Conservation (phyloP, 352 stramenopile species). For the Thalassiosira exigua region DNA sequence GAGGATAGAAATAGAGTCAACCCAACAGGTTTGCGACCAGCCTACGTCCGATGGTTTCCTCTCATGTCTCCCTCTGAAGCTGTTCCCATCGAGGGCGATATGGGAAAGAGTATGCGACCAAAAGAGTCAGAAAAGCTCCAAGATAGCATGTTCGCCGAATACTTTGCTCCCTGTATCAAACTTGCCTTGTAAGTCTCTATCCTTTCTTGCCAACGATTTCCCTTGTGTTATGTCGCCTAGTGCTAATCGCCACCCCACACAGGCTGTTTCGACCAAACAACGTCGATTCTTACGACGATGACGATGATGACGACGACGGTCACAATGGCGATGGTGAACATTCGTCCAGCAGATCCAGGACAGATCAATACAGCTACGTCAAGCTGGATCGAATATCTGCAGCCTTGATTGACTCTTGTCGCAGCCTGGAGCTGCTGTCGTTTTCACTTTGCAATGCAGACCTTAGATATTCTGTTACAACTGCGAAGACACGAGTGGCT, state of each 20-base stretch:
- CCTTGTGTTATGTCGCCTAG: no score
- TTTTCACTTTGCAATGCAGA: conserved; percentile 73
- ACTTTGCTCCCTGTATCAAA: conserved; percentile 83
- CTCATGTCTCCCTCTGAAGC: conserved; percentile 73
- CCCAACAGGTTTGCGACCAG: conserved; percentile 34
- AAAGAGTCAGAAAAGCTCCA: conserved; percentile 75
- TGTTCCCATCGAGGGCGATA: conserved; percentile 76
- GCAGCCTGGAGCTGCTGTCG: conserved; percentile 75
- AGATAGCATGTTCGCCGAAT: conserved; percentile 79
- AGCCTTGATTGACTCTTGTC: conserved; percentile 82
- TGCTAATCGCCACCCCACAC: no score
- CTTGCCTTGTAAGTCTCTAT: conserved; percentile 58
- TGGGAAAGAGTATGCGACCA: conserved; percentile 66
- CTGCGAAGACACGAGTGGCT: conserved; percentile 74
- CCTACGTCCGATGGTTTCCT: conserved; percentile 82
- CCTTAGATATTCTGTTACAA: conserved; percentile 76
- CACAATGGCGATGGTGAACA: no score
- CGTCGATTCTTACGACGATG: no score
- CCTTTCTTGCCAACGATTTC: conserved; percentile 9
- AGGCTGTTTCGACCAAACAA: conserved; percentile 27
- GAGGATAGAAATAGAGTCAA: conserved; percentile 44
- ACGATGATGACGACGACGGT: no score
- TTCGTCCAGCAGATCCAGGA: no score
- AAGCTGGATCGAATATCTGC: conserved; percentile 70
- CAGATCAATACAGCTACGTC: conserved; percentile 74